Evolutionary conservation across 2,329 filamentous ascomycete species (phyloP).

Genomic region (Thielaviopsis populi): DNA sequence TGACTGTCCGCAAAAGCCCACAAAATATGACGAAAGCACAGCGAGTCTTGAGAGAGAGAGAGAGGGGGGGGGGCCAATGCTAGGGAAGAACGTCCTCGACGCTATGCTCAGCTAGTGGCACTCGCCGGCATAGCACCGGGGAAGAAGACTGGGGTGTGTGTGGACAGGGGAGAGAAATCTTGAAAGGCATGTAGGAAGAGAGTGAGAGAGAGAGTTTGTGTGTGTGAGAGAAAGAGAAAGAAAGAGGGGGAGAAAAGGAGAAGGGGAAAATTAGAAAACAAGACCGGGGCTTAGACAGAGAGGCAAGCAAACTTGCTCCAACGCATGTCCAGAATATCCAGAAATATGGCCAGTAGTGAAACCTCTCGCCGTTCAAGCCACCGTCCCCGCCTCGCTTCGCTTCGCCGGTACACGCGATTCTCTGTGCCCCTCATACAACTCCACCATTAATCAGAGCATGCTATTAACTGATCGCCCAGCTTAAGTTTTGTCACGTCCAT

Average conservation of each 20-base stretch:
- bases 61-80: neutral
- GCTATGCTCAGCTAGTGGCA: neutral
- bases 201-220: neutral
- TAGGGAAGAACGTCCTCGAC: neutral
- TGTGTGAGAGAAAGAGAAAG: neutral
- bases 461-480: neutral
- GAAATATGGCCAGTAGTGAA: neutral
- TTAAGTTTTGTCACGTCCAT: neutral
- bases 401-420: neutral
- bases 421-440: neutral
- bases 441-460: neutral
- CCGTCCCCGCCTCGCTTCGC: neutral
- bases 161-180: no score
- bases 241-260: neutral
- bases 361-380: neutral
- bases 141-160: neutral
- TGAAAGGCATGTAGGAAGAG: neutral
- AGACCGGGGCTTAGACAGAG: no score
- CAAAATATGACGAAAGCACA: neutral
- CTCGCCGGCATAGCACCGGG: conserved; percentile 1
- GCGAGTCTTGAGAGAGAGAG: neutral
- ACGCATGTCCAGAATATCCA: neutral
- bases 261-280: neutral
- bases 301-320: no score
- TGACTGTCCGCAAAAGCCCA: neutral